Percentiles rank a stretch among this genome's conserved stretches.
phyloP scores from a whole-genome alignment of 1,284 basidiomycete genomes.

The Boletellus deceptivus region DNA sequence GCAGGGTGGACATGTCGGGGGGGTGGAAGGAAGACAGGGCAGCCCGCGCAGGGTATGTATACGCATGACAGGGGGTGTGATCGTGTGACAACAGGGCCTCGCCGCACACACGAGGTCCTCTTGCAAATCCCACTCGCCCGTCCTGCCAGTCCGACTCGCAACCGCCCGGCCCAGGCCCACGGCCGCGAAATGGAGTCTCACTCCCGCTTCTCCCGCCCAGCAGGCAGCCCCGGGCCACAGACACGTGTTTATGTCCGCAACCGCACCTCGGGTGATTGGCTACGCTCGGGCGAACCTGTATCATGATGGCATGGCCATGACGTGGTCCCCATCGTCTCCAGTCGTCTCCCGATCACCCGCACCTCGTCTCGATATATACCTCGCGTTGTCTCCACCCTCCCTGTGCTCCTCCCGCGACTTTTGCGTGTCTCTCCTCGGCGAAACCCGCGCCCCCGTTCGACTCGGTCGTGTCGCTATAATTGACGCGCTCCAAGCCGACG shows the following conservation, averaged over 20 bases:
- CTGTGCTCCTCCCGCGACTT: too few relatives aligned
- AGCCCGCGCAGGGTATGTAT: constrained; percentile 20
- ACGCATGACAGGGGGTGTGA: constrained; percentile 28
- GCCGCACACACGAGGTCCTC: constrained; percentile 23
- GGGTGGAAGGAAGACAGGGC: constrained; percentile 1
- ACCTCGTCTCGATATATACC: too few relatives aligned
- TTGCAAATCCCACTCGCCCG: background rate
- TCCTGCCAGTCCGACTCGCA: too few relatives aligned
- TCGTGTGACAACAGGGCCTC: constrained; percentile 29
- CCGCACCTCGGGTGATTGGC: background rate
- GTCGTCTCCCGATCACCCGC: too few relatives aligned
- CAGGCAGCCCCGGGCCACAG: too few relatives aligned
- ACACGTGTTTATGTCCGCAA: background rate
- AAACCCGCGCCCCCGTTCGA: too few relatives aligned
- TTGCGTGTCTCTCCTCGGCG: too few relatives aligned
- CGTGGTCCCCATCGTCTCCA: too few relatives aligned
- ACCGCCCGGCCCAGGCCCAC: background rate
- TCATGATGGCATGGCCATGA: too few relatives aligned
- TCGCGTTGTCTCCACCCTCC: too few relatives aligned
- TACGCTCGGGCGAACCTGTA: background rate
- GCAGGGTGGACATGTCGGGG: constrained; percentile 11
- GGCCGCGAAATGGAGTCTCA: background rate
- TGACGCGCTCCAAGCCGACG: background rate
- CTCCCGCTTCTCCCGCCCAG: too few relatives aligned
- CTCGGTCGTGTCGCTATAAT: too few relatives aligned